phyloP scores from a whole-genome alignment of 2,329 filamentous ascomycete species.

The Thielaviopsis ethacetica region DNA sequence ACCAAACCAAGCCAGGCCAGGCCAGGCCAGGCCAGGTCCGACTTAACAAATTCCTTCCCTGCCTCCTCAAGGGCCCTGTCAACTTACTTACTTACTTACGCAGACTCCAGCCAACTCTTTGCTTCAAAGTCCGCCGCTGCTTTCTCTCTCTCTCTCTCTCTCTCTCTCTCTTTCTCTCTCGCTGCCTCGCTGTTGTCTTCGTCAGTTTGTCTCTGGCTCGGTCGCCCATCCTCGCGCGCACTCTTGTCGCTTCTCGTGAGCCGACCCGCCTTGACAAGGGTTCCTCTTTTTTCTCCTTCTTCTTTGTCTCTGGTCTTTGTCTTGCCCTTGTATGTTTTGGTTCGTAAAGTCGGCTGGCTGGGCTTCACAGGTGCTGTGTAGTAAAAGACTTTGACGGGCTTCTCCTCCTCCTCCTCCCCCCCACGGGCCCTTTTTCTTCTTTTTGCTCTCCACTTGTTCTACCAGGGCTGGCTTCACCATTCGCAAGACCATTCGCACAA shows the following conservation, averaged over 20 bases:
- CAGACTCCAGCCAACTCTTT: not conserved
- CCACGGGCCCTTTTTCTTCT: not conserved
- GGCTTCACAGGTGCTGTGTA: too few species aligned
- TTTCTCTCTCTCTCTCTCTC: too few species aligned
- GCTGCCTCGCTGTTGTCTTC: too few species aligned
- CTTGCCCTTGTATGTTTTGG: not conserved
- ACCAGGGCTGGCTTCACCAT: too few species aligned
- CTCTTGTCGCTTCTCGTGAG: slow-evolving; percentile 1
- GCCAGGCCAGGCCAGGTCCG: not conserved
- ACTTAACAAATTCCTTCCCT: not conserved
- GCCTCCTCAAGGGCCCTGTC: not conserved
- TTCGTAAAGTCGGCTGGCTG: not conserved
- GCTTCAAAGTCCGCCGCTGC: too few species aligned
- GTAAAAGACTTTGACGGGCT: too few species aligned
- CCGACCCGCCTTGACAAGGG: too few species aligned
- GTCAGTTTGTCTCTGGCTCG: not conserved
- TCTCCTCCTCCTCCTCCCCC: not conserved
- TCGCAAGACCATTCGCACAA: too few species aligned
- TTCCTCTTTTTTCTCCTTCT: not conserved
- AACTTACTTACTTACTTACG: too few species aligned
- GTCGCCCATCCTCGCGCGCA: not conserved
- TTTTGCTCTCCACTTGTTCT: not conserved
- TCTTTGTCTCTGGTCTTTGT: not conserved
- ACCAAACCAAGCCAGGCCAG: not conserved
- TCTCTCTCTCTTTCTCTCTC: too few species aligned